phyloP scores from a whole-genome alignment of 768 basidiomycete genomes.

The Chalciporus chontae region DNA sequence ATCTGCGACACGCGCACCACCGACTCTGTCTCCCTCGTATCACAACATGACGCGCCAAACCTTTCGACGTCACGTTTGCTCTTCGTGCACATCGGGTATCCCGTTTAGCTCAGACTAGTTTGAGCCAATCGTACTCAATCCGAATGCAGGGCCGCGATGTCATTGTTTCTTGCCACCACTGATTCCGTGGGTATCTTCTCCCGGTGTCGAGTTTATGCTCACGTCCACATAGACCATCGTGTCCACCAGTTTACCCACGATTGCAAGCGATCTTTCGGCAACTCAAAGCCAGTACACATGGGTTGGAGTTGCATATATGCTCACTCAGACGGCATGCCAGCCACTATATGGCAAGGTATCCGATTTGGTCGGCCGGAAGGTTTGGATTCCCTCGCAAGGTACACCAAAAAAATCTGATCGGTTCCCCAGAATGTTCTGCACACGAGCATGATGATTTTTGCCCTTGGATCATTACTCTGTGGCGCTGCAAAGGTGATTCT shows the following conservation, averaged over 20 bases:
- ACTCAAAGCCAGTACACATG: slow-evolving; percentile 76
- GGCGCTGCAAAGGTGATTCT: slow-evolving; percentile 61
- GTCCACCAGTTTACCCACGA: slow-evolving; percentile 81
- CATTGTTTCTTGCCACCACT: slow-evolving; percentile 83
- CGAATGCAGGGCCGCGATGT: slow-evolving; percentile 61
- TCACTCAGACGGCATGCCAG: slow-evolving; percentile 83
- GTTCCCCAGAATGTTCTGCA: slow-evolving; percentile 58
- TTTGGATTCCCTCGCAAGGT: slow-evolving; percentile 28
- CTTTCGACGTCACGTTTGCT: slow-evolving; percentile 58
- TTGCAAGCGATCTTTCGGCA: slow-evolving; percentile 64
- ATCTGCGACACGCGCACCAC: slow-evolving; percentile 11
- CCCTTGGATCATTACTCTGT: slow-evolving; percentile 76
- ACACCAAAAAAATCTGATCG: slow-evolving; percentile 2
- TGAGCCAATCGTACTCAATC: slow-evolving; percentile 11
- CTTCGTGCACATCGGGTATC: slow-evolving; percentile 66
- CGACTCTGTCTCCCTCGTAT: slow-evolving; percentile 26
- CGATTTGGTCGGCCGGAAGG: slow-evolving; percentile 78
- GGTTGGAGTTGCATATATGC: slow-evolving; percentile 82
- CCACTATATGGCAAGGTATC: slow-evolving; percentile 80
- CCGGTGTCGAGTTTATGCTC: slow-evolving; percentile 1
- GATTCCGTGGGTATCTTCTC: slow-evolving; percentile 57
- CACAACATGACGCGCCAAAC: slow-evolving; percentile 14
- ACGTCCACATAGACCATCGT: slow-evolving; percentile 53
- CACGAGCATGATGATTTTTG: slow-evolving; percentile 70
- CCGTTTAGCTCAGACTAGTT: neutral